phyloP scores from a whole-genome alignment of 1,284 basidiomycete genomes.

The Ceratobasidium sp. region DNA sequence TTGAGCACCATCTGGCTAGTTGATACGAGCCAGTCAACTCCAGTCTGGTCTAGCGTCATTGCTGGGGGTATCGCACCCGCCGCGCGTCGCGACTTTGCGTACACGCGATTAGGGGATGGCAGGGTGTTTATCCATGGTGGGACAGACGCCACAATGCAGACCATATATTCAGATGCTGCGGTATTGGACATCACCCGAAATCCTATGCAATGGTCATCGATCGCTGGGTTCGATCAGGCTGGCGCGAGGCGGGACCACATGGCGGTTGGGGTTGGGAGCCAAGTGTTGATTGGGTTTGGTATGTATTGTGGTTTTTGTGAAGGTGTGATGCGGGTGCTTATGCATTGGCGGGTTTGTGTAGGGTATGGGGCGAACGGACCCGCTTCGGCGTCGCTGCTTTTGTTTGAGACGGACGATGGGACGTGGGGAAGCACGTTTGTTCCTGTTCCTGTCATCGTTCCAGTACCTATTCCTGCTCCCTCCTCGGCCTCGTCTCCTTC shows the following conservation, averaged over 20 bases:
- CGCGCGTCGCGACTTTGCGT: constrained; percentile 74
- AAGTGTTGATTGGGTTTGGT: constrained; percentile 84
- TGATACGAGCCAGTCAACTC: constrained; percentile 63
- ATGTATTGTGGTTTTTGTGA: constrained; percentile 52
- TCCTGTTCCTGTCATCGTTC: constrained; percentile 53
- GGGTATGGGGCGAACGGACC: constrained; percentile 68
- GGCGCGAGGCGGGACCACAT: constrained; percentile 77
- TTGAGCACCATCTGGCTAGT: constrained; percentile 71
- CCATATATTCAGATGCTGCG: constrained; percentile 76
- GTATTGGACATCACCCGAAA: constrained; percentile 69
- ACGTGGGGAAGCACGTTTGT: constrained; percentile 52
- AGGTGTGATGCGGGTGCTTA: not conserved
- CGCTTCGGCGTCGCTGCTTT: constrained; percentile 61
- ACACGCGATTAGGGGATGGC: constrained; percentile 62
- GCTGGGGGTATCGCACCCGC: constrained; percentile 61
- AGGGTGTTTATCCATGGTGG: constrained; percentile 82
- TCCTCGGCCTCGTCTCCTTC: constrained; percentile 2
- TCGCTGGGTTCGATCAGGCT: constrained; percentile 62
- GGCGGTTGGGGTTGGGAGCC: constrained; percentile 67
- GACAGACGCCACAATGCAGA: constrained; percentile 66
- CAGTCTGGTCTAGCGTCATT: constrained; percentile 64
- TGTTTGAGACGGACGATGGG: constrained; percentile 62
- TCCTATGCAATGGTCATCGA: constrained; percentile 68
- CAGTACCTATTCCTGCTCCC: constrained; percentile 34
- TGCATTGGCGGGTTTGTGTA: constrained; percentile 14